A percentile compares a stretch with the other conserved stretches of the same genome.
Evolutionary conservation across 352 stramenopile genomes (phyloP).

Genomic region (Pythium aphanidermatum): DNA sequence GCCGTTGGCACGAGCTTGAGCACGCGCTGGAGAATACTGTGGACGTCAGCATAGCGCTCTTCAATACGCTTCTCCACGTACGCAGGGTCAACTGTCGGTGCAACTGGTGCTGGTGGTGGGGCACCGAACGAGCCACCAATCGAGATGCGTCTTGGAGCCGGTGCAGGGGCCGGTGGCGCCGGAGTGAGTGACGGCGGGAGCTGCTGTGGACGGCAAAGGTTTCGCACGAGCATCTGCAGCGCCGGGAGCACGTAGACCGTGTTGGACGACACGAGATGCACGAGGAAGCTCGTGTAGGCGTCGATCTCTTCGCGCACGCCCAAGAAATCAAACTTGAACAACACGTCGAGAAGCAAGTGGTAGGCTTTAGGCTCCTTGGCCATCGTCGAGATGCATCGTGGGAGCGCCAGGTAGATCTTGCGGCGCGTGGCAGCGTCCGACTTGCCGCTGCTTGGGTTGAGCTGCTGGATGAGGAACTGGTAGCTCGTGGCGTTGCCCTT

Average conservation of each 20-base stretch:
- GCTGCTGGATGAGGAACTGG: conserved; percentile 63
- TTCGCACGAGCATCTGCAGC: conserved; percentile 81
- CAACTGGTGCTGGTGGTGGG: background rate
- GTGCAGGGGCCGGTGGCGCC: background rate
- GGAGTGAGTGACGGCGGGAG: conserved; percentile 29
- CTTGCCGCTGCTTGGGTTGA: conserved; percentile 31
- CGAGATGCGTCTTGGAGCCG: conserved; percentile 21
- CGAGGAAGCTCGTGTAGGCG: conserved; percentile 65
- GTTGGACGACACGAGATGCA: conserved; percentile 79
- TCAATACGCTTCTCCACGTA: conserved; percentile 52
- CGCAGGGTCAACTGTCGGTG: conserved; percentile 12
- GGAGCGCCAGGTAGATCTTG: conserved; percentile 70
- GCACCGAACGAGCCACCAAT: conserved; percentile 42
- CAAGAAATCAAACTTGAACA: conserved; percentile 81
- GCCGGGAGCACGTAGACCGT: conserved; percentile 75
- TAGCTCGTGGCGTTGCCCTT: conserved; percentile 84
- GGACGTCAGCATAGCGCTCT: conserved; percentile 49
- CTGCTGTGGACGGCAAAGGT: conserved; percentile 49
- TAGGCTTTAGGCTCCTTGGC: conserved; percentile 66
- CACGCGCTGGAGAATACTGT: conserved; percentile 55
- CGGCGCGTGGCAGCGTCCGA: conserved; percentile 38
- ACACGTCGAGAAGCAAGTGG: conserved; percentile 59
- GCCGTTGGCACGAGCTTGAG: conserved; percentile 70
- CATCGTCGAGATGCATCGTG: conserved; percentile 70
- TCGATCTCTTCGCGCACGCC: conserved; percentile 46